Conservation (phyloP, 768 basidiomycete species). For the Boletus rubropictus region DNA sequence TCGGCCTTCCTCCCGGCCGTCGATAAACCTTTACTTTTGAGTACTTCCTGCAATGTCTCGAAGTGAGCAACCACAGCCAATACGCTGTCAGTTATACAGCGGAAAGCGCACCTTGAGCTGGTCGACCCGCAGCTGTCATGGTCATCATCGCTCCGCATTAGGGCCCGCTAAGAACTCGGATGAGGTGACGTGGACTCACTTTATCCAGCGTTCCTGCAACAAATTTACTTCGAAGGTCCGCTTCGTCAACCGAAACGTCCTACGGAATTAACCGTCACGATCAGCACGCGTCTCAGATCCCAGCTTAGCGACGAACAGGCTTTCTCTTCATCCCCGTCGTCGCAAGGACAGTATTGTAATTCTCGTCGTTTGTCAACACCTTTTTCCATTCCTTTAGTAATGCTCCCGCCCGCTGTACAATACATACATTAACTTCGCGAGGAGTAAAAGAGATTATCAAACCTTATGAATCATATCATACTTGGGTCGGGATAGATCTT, state of each 20-base stretch:
- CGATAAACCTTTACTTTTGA: conserved; percentile 57
- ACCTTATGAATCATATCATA: conserved; percentile 77
- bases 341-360: conserved; percentile 47
- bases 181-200: conserved; percentile 36
- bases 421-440: not conserved
- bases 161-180: not conserved
- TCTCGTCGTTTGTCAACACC: conserved; percentile 54
- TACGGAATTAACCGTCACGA: conserved; percentile 22
- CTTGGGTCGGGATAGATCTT: conserved; percentile 79
- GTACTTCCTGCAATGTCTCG: conserved; percentile 50
- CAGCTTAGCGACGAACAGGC: conserved; percentile 41
- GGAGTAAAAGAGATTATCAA: conserved; percentile 5
- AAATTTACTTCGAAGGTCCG: conserved; percentile 65
- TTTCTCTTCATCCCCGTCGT: conserved; percentile 63
- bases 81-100: not conserved
- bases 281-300: conserved; percentile 1
- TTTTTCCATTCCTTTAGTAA: conserved; percentile 69
- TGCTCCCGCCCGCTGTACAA: conserved; percentile 55
- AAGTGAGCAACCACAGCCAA: not conserved
- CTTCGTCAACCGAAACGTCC: conserved; percentile 63
- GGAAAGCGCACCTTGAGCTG: conserved; percentile 59
- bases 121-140: conserved; percentile 61
- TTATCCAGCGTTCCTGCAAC: conserved; percentile 57
- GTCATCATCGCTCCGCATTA: conserved; percentile 5
- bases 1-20: conserved; percentile 71